phyloP scores from a whole-genome alignment of 140 eudicot genomes.

The Oenanthe javanica region DNA sequence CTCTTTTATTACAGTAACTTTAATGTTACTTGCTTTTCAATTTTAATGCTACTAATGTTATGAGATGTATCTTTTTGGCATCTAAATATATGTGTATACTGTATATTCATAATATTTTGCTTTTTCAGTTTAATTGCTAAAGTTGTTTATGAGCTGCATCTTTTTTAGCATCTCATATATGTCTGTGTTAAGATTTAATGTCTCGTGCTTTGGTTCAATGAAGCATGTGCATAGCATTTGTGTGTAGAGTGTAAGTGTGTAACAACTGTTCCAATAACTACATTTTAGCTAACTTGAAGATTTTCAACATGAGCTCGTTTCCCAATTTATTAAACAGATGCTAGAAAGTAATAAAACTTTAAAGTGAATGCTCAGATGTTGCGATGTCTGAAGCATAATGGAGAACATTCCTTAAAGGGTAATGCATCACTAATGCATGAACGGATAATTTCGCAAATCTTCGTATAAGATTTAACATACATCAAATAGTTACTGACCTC shows the following conservation, averaged over 20 bases:
- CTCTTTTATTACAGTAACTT: no score
- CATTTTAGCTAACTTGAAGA: background rate
- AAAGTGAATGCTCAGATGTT: background rate
- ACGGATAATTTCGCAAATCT: background rate
- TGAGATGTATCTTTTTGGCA: background rate
- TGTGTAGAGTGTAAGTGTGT: no score
- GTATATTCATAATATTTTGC: background rate
- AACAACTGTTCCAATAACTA: background rate
- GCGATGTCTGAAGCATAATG: background rate
- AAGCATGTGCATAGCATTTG: background rate
- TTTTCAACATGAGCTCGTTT: background rate
- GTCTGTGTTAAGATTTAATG: background rate
- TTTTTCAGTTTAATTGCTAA: background rate
- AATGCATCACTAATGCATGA: background rate
- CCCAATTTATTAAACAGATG: background rate
- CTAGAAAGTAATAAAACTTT: background rate
- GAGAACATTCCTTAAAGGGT: background rate
- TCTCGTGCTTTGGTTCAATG: background rate
- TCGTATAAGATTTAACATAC: background rate
- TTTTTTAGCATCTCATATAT: background rate
- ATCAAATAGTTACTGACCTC: slow-evolving; percentile 26
- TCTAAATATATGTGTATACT: background rate
- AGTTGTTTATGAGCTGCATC: background rate
- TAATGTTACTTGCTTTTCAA: no score
- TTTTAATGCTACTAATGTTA: background rate